Evolutionary conservation across 176 grass and related monocot species (phyloP).

Genomic region (Guadua angustifolia): DNA sequence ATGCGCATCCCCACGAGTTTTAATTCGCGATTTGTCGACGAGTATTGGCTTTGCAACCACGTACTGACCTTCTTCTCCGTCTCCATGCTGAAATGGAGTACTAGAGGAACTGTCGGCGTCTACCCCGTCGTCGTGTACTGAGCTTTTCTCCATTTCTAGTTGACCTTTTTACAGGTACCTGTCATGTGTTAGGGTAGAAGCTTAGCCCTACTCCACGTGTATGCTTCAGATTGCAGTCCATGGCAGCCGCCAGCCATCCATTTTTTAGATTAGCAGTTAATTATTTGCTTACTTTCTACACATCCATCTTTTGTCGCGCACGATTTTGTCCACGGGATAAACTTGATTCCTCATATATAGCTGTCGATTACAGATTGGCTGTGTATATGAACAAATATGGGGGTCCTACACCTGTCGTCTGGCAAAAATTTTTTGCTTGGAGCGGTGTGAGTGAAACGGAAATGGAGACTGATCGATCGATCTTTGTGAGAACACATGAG

Average conservation of each 20-base stretch:
- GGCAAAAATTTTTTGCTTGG: not conserved
- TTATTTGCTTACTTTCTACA: no score
- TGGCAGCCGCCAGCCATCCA: no score
- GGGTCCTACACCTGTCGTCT: not conserved
- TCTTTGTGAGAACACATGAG: not conserved
- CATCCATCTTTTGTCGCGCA: no score
- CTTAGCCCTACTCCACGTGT: not conserved
- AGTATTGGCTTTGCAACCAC: no score
- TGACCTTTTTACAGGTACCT: not conserved
- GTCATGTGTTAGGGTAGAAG: not conserved
- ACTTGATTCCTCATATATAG: not conserved
- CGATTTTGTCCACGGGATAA: not conserved
- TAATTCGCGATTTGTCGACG: no score
- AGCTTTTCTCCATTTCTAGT: not conserved
- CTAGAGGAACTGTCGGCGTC: not conserved
- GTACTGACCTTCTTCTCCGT: no score
- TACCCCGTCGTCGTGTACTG: slow-evolving; percentile 25
- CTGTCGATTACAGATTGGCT: not conserved
- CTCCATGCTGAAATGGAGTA: no score
- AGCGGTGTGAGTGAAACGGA: not conserved
- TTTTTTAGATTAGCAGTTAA: no score
- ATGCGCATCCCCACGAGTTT: slow-evolving; percentile 3
- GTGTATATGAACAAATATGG: no score
- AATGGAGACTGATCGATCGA: no score
- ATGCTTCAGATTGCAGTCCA: not conserved